A percentile compares a stretch with the other conserved stretches of the same genome.
These are phyloP conservation scores for Tardiomyces depauwii DNA, from an alignment of 1,139 yeast species.

Conservation along the genomic window DNA sequence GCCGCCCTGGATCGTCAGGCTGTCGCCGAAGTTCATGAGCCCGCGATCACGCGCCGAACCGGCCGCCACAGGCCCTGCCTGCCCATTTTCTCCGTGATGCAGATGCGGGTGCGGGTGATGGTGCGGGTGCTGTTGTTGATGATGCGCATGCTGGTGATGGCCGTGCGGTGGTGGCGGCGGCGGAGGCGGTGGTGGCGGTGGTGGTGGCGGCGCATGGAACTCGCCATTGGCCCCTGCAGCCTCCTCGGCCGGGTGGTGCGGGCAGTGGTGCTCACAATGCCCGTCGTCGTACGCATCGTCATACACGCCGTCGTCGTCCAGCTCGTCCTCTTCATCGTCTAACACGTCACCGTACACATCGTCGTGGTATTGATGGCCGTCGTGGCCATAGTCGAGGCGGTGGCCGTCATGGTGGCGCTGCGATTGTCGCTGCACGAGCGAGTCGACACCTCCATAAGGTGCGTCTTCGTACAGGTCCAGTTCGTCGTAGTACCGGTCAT, in stretches of 20 bases:
- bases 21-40: slow-evolving; percentile 25
- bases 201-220: slow-evolving; percentile 2
- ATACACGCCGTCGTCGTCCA: background rate
- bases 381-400: slow-evolving; percentile 3
- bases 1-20: slow-evolving; percentile 30
- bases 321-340: slow-evolving; percentile 4
- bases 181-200: slow-evolving; percentile 3
- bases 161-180: background rate
- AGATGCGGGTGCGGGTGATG: background rate
- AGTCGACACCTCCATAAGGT: background rate
- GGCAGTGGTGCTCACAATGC: slow-evolving; percentile 7
- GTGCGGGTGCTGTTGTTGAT: background rate
- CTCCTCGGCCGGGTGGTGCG: slow-evolving; percentile 6
- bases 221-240: slow-evolving; percentile 4
- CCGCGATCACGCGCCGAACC: slow-evolving; percentile 12
- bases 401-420: slow-evolving; percentile 1
- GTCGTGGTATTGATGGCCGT: slow-evolving; percentile 1
- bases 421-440: slow-evolving; percentile 7
- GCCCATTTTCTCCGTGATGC: slow-evolving; percentile 2
- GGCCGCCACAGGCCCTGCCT: background rate
- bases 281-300: background rate
- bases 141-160: background rate
- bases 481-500: slow-evolving; percentile 39
- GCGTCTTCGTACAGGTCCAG: slow-evolving; percentile 20
- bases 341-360: slow-evolving; percentile 6